Conservation (phyloP, 208 protist genomes). For the Leishmania martiniquensis region DNA sequence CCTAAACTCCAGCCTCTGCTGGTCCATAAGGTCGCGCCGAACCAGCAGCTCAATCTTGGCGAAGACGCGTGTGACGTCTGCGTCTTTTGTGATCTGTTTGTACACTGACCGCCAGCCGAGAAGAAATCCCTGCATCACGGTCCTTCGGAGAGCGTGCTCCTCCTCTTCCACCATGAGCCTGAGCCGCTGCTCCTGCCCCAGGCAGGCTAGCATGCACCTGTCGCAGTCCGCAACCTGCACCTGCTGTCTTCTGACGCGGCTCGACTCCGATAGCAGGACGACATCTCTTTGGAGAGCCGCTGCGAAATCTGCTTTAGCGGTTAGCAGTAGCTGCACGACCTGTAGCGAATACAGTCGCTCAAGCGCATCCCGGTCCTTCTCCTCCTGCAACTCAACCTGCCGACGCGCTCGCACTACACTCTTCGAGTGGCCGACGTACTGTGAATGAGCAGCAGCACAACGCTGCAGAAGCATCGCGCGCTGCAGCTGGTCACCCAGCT, state of each 20-base stretch:
- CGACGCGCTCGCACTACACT: conserved; percentile 9
- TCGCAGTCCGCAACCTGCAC: conserved; percentile 13
- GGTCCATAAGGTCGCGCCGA: conserved; percentile 54
- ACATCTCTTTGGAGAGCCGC: conserved; percentile 30
- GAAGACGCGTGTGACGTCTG: conserved; percentile 40
- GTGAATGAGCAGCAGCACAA: conserved; percentile 18
- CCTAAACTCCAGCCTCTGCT: conserved; percentile 48
- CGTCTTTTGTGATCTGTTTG: conserved; percentile 34
- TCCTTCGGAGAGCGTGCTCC: conserved; percentile 43
- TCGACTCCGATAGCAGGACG: conserved; percentile 8
- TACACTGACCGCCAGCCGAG: conserved; percentile 61
- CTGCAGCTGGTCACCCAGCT: conserved; percentile 48
- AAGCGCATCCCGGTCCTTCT: conserved; percentile 11
- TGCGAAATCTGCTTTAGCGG: conserved; percentile 15
- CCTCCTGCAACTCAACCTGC: conserved; percentile 23
- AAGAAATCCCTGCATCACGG: conserved; percentile 41
- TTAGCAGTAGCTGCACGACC: conserved; percentile 21
- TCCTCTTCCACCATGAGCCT: conserved; percentile 50
- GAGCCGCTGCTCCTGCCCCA: conserved; percentile 45
- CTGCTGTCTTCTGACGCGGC: conserved; percentile 9
- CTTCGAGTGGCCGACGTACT: conserved; percentile 18
- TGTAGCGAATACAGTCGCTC: conserved; percentile 25
- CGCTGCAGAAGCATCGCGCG: conserved; percentile 21
- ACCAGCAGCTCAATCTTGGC: conserved; percentile 63
- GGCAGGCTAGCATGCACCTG: conserved; percentile 7